A percentile compares a stretch with the other conserved stretches of the same genome.
These are phyloP conservation scores for Castanea crenata DNA, from an alignment of 306 rosid species.

Conservation along the genomic window DNA sequence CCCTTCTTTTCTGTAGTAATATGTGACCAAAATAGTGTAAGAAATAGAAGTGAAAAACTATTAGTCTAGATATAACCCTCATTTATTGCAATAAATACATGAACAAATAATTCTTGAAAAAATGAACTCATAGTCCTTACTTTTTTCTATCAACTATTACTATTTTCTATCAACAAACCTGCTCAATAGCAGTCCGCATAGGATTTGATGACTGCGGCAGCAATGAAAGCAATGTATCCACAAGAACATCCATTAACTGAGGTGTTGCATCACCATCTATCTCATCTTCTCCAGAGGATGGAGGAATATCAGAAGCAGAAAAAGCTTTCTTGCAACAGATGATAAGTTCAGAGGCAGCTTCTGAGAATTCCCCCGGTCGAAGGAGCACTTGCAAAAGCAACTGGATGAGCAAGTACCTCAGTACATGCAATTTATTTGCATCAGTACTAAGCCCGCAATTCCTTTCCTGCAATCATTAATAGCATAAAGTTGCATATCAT, in stretches of 20 bases:
- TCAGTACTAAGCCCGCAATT: conserved; percentile 42
- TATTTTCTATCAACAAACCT: conserved; percentile 41
- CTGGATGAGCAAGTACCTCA: conserved; percentile 86
- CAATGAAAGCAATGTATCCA: conserved; percentile 89
- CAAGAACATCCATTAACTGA: conserved; percentile 82
- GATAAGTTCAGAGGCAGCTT: conserved; percentile 82
- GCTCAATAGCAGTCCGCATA: conserved; percentile 87
- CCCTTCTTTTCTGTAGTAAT: too few species aligned
- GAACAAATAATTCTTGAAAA: too few species aligned
- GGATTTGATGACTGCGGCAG: conserved; percentile 90
- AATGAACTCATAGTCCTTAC: too few species aligned
- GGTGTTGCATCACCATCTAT: conserved; percentile 59
- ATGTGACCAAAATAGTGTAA: too few species aligned
- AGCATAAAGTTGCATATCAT: background rate
- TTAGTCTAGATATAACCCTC: too few species aligned
- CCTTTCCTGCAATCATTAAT: conserved; percentile 61
- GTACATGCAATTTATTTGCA: conserved; percentile 65
- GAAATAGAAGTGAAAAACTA: too few species aligned
- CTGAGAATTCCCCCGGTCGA: conserved; percentile 71
- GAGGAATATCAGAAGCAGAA: conserved; percentile 55
- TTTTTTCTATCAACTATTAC: too few species aligned
- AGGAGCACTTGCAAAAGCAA: conserved; percentile 85
- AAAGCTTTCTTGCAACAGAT: conserved; percentile 80
- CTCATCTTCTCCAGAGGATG: conserved; percentile 61
- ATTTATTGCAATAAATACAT: too few species aligned